Evolutionary conservation across 805 yeast genomes (phyloP).

Genomic region (Wickerhamomyces bisporus): DNA sequence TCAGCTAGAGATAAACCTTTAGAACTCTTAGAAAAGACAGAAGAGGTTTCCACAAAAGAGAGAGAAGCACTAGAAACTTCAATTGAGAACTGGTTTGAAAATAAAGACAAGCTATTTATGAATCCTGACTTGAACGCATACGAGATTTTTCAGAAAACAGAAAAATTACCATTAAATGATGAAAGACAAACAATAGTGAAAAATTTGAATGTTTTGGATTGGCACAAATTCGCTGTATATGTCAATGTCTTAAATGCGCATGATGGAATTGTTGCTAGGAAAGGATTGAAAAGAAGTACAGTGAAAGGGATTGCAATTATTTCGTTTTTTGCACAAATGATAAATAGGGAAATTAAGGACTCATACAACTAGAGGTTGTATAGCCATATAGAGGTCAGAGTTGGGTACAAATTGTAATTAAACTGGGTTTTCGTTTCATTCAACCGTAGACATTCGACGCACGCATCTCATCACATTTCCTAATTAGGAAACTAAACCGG

Average conservation of each 20-base stretch:
- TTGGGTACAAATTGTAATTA: too few relatives aligned
- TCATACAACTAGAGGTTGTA: too few relatives aligned
- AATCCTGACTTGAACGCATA: slow-evolving; percentile 11
- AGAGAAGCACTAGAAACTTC: slow-evolving; percentile 1
- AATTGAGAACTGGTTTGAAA: neutral
- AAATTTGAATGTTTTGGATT: slow-evolving; percentile 56
- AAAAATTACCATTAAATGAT: slow-evolving; percentile 29
- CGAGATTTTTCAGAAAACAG: slow-evolving; percentile 15
- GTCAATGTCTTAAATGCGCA: slow-evolving; percentile 77
- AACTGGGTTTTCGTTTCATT: too few relatives aligned
- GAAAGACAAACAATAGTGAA: slow-evolving; percentile 38
- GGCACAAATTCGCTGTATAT: slow-evolving; percentile 75
- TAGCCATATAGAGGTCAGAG: too few relatives aligned
- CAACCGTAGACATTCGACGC: too few relatives aligned
- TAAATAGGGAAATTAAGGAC: slow-evolving; percentile 17
- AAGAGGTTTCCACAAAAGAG: neutral
- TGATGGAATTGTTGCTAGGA: slow-evolving; percentile 78
- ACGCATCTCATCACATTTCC: too few relatives aligned
- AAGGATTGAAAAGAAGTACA: slow-evolving; percentile 48
- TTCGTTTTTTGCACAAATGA: slow-evolving; percentile 38
- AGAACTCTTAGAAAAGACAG: neutral
- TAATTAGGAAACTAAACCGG: too few relatives aligned
- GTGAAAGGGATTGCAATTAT: slow-evolving; percentile 47
- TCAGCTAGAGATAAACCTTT: slow-evolving; percentile 5
- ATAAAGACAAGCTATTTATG: slow-evolving; percentile 3